Evolutionary conservation across 106 monocot species (phyloP).

Genomic region (Gastrodia elata): DNA sequence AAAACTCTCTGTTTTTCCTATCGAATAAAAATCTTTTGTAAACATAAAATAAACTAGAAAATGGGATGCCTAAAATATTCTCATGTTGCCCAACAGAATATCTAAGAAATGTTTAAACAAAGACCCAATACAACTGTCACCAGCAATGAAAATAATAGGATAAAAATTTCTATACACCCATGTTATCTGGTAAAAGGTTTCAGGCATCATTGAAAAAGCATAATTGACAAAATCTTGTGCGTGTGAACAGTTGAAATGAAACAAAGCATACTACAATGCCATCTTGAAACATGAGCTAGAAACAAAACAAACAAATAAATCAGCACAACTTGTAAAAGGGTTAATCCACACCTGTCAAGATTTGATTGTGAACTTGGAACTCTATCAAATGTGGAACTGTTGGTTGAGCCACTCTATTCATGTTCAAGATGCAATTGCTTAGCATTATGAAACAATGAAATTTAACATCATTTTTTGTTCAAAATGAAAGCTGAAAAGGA

Average conservation of each 20-base stretch:
- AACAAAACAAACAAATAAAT: not conserved
- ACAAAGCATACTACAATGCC: not conserved
- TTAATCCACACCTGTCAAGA: conserved; percentile 47
- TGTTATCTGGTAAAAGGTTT: not conserved
- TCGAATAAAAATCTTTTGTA: not conserved
- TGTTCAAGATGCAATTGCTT: conserved; percentile 3
- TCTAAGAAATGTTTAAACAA: not conserved
- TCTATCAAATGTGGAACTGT: conserved; percentile 26
- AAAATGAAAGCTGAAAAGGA: not conserved
- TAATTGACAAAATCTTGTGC: not conserved
- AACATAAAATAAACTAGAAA: not conserved
- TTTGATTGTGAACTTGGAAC: conserved; percentile 20
- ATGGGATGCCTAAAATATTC: not conserved
- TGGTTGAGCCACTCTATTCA: conserved; percentile 44
- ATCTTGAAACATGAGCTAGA: not conserved
- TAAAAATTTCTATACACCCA: not conserved
- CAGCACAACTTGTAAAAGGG: not conserved
- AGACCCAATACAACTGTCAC: not conserved
- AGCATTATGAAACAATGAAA: conserved; percentile 2
- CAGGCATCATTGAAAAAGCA: not conserved
- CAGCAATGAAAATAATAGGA: not conserved
- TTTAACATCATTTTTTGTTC: not conserved
- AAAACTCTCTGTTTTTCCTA: not conserved
- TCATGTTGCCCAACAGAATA: not conserved
- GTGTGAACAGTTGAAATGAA: not conserved